Conservation (phyloP, 257 asterid genomes). For the Solanum dulcamara region DNA sequence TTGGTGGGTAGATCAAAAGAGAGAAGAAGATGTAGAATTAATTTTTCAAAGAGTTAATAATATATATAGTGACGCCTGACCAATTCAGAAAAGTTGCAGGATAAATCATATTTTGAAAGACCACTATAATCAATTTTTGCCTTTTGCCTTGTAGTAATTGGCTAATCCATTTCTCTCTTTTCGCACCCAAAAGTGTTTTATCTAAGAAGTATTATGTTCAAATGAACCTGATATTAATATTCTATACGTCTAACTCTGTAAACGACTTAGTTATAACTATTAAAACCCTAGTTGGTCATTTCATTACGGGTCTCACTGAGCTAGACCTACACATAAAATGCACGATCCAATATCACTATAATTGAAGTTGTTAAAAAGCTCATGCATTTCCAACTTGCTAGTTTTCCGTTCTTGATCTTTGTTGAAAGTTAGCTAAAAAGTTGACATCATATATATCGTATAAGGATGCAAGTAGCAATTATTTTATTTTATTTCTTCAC, state of each 20-base stretch:
- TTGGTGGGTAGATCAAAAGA: neutral
- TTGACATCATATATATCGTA: neutral
- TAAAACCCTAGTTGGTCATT: neutral
- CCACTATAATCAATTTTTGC: neutral
- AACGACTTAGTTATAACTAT: neutral
- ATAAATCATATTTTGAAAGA: neutral
- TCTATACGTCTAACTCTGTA: fast-evolving
- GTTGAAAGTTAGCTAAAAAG: neutral
- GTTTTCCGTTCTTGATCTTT: neutral
- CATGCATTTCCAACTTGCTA: neutral
- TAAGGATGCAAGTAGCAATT: neutral
- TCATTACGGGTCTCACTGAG: neutral
- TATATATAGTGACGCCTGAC: neutral
- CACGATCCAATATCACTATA: neutral
- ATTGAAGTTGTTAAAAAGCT: neutral
- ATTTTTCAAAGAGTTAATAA: neutral
- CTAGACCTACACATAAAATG: neutral
- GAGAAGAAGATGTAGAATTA: neutral
- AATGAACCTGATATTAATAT: neutral
- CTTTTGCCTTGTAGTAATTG: neutral
- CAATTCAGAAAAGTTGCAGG: neutral
- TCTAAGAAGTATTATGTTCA: neutral
- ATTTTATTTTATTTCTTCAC: neutral
- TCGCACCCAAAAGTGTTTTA: neutral
- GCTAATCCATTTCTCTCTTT: neutral